Evolutionary conservation across 805 yeast species (phyloP).

Genomic region (Monosporozyma servazzii): DNA sequence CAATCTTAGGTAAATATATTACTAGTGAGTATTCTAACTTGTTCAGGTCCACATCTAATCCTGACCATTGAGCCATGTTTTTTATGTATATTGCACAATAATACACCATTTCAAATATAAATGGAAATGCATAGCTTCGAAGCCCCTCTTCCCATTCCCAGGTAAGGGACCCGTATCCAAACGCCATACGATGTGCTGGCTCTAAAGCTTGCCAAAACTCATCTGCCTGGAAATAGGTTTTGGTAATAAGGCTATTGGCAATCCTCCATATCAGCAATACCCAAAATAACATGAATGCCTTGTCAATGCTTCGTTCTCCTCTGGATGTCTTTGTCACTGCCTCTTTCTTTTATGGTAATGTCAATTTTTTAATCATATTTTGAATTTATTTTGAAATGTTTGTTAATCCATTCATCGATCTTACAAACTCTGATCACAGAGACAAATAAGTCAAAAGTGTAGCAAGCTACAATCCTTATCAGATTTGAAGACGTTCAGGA

Average conservation of each 20-base stretch:
- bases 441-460: neutral
- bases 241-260: conserved; percentile 51
- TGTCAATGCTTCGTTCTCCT: neutral
- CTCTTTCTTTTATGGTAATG: neutral
- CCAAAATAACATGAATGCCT: neutral
- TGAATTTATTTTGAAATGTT: neutral
- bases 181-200: conserved; percentile 73
- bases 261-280: conserved; percentile 38
- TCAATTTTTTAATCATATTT: neutral
- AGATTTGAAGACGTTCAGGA: neutral
- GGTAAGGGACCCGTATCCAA: conserved; percentile 73
- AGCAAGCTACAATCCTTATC: neutral
- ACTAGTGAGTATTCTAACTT: conserved; percentile 36
- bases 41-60: neutral
- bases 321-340: neutral
- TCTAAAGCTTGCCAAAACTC: conserved; percentile 90
- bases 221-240: conserved; percentile 90
- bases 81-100: conserved; percentile 2
- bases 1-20: conserved; percentile 48
- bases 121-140: conserved; percentile 74
- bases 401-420: neutral
- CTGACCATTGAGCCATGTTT: neutral
- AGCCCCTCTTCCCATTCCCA: conserved; percentile 90
- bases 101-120: conserved; percentile 41
- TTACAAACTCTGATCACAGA: neutral